phyloP scores from a whole-genome alignment of 2,329 filamentous ascomycete species.

The Cryoendolithus antarcticus region DNA sequence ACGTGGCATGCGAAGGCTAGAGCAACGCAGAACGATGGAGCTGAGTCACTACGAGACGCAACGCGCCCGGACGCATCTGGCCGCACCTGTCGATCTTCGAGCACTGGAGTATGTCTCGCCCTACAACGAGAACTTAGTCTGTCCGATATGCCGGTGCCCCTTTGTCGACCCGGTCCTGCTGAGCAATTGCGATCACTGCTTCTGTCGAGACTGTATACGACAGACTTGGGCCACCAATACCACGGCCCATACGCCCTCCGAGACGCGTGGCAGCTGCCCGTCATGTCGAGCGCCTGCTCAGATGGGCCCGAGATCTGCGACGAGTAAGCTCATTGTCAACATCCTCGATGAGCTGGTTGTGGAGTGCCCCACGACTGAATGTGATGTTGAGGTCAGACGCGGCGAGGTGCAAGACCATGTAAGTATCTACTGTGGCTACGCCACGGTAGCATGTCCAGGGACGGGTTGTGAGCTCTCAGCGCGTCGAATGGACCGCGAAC shows the following conservation, averaged over 20 bases:
- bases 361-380: slow-evolving; percentile 44
- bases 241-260: slow-evolving; percentile 16
- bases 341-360: slow-evolving; percentile 51
- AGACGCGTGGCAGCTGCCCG: slow-evolving; percentile 36
- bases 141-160: slow-evolving; percentile 51
- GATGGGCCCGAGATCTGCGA: slow-evolving; percentile 24
- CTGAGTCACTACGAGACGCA: slow-evolving; percentile 18
- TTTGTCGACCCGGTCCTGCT: slow-evolving; percentile 45
- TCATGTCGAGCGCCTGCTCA: slow-evolving; percentile 39
- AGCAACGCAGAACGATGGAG: slow-evolving; percentile 21
- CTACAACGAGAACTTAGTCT: slow-evolving; percentile 50
- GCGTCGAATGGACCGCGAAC: slow-evolving; percentile 42
- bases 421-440: slow-evolving; percentile 47
- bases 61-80: slow-evolving; percentile 16
- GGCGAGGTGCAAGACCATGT: slow-evolving; percentile 48
- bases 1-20: slow-evolving; percentile 14
- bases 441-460: slow-evolving; percentile 40
- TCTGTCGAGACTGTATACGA: slow-evolving; percentile 47
- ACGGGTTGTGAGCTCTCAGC: slow-evolving; percentile 38
- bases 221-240: slow-evolving; percentile 29
- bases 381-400: slow-evolving; percentile 40
- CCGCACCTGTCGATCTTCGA: slow-evolving; percentile 39
- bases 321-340: slow-evolving; percentile 43
- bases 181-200: slow-evolving; percentile 50
- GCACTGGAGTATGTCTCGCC: slow-evolving; percentile 44